Evolutionary conservation across 1,284 basidiomycete genomes (phyloP), one percentile per base, ranked within the genome.

Genomic region (Megacollybia platyphylla): DNA sequence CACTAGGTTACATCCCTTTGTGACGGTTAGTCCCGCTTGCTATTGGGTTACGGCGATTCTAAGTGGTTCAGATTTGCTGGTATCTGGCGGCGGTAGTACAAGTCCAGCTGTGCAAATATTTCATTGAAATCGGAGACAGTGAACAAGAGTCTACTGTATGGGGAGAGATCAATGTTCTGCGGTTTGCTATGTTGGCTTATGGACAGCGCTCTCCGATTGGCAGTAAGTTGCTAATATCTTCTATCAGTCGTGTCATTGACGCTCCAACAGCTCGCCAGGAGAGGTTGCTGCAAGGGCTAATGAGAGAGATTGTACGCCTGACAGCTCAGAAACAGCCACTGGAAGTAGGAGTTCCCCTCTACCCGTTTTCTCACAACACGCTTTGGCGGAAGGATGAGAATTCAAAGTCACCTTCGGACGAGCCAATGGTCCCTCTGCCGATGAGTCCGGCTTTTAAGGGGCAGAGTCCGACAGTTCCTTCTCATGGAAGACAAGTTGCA

Each of bases 71-170:
- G 85, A 87, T 88, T 41, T 87, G 85, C 55, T 88, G 85, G 85
- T 88, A 88, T 57, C 71, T 88, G 13, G 85, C 85, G 4, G 85
- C 86, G 18, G 84, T 84, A 4, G 82, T 88, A 7, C 79, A 86
- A 54, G 75, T 88, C 34, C 85, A 88, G 51, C 65, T 86, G 35
- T 88, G 85, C 67, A 87, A 85, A 53, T 78, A 84, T 53, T 82
- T 78, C 54, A 87, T 88, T 48, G 83, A 87, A 54, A 73, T 73
- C 31, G 75, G 77, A 11, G 81, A 88, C 56, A 63, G 65, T 11
- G 72, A 72, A 38, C 64, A 73, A 47, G 86, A 88, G 57, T 73
- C 79, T 20, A 76, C 74, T 1, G 76, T 82, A 8, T 87, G 86
- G 86, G 81, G 82, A 0, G 84, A 88, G 57, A 87, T 88, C 54